These are phyloP conservation scores for Aspergillus homomorphus DNA, from an alignment of 495 filamentous ascomycete species.

Conservation along the genomic window DNA sequence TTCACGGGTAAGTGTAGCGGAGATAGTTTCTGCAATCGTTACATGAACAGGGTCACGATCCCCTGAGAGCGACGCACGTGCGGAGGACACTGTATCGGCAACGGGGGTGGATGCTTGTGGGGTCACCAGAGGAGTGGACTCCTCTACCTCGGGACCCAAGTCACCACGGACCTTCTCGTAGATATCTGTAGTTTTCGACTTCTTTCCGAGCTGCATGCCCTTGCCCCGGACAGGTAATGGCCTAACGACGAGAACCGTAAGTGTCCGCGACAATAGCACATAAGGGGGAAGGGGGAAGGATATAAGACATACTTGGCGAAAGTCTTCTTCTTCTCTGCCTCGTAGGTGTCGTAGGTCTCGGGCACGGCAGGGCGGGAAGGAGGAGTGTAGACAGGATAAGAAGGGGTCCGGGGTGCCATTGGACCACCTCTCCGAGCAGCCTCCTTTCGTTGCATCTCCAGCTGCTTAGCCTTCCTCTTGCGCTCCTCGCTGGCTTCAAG, in stretches of 20 bases:
- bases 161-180: conserved; percentile 93
- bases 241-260: conserved; percentile 35
- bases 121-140: conserved; percentile 72
- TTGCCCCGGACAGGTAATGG: conserved; percentile 77
- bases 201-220: conserved; percentile 98
- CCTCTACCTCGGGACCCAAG: conserved; percentile 73
- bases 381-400: conserved; percentile 87
- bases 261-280: not conserved
- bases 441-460: conserved; percentile 97
- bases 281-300: not conserved
- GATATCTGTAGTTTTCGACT: conserved; percentile 93
- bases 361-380: conserved; percentile 67
- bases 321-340: conserved; percentile 93
- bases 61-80: conserved; percentile 59
- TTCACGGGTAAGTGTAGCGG: conserved; percentile 81
- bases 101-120: conserved; percentile 51
- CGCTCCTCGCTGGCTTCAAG: conserved; percentile 95
- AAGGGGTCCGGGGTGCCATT: conserved; percentile 64
- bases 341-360: conserved; percentile 88
- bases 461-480: conserved; percentile 94
- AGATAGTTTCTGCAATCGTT: conserved; percentile 82
- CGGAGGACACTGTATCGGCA: conserved; percentile 53
- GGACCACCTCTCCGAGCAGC: conserved; percentile 58
- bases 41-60: conserved; percentile 82
- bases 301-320: conserved; percentile 58